Conservation (phyloP, 2,329 filamentous ascomycete species). For the Anthostomella pinea region DNA sequence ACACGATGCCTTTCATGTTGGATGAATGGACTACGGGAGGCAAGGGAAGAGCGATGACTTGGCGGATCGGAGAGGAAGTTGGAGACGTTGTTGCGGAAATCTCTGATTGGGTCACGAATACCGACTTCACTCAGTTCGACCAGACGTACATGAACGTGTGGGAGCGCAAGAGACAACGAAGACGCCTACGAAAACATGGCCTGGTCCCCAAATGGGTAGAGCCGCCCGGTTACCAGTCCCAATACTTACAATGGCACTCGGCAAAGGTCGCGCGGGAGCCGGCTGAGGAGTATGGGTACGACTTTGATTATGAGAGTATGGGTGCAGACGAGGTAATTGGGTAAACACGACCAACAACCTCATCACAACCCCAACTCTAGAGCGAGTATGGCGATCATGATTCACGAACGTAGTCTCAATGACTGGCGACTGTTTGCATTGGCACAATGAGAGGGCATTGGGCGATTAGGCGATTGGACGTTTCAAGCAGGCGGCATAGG, state of each 20-base stretch:
- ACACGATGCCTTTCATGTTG: conserved; percentile 58
- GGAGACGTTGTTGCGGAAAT: conserved; percentile 48
- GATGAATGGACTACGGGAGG: conserved; percentile 60
- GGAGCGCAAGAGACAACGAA: conserved; percentile 46
- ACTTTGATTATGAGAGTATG: conserved; percentile 35
- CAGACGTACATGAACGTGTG: conserved; percentile 43
- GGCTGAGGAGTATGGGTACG: conserved; percentile 40
- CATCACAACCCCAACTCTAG: no score
- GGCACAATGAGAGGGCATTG: no score
- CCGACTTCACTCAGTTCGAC: conserved; percentile 44
- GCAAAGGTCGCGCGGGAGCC: conserved; percentile 40
- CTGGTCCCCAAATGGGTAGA: conserved; percentile 37
- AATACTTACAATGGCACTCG: conserved; percentile 44
- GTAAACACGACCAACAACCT: no score
- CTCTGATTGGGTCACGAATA: conserved; percentile 43
- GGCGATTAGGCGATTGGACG: no score
- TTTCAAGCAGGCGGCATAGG: no score
- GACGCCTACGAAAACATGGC: conserved; percentile 49
- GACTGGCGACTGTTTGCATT: no score
- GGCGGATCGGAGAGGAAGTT: conserved; percentile 40
- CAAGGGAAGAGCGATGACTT: conserved; percentile 39
- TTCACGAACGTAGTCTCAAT: conserved; percentile 4
- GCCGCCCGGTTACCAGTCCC: conserved; percentile 40
- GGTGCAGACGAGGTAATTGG: conserved; percentile 29
- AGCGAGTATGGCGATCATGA: background rate